Evolutionary conservation across 2,329 filamentous ascomycete genomes (phyloP).

Genomic region (Colletotrichum spaethianum): DNA sequence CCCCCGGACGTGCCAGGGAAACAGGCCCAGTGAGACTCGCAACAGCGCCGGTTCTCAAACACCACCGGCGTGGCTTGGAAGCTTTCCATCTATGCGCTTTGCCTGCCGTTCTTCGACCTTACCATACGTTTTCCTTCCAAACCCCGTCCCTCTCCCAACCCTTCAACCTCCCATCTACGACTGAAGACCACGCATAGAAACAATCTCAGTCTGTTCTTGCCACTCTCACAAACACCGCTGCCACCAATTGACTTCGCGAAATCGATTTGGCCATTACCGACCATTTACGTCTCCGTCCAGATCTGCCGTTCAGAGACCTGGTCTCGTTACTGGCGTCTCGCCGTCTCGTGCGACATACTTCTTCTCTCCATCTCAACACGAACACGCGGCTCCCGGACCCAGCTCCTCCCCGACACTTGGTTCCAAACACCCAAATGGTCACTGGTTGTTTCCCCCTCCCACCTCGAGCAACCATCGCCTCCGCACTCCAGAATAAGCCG

Average conservation of each 20-base stretch:
- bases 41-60: slow-evolving; percentile 39
- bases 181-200: slow-evolving; percentile 13
- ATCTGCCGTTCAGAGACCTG: background rate
- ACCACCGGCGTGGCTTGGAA: slow-evolving; percentile 42
- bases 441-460: background rate
- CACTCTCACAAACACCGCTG: background rate
- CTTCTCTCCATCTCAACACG: slow-evolving; percentile 25
- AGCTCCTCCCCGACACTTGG: slow-evolving; percentile 14
- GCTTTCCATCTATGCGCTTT: slow-evolving; percentile 32
- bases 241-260: background rate
- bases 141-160: background rate
- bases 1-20: slow-evolving; percentile 33
- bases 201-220: background rate
- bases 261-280: slow-evolving; percentile 5
- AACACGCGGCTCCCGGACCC: slow-evolving; percentile 35
- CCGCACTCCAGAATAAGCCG: background rate
- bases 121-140: slow-evolving; percentile 5
- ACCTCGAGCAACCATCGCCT: slow-evolving; percentile 3
- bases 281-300: background rate
- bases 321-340: background rate
- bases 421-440: slow-evolving; percentile 15
- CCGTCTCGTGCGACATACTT: background rate
- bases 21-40: slow-evolving; percentile 40
- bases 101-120: slow-evolving; percentile 3
- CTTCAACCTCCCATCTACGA: background rate